These are phyloP conservation scores for Cardamine occulta DNA, from an alignment of 345 rosid species.

Conservation along the genomic window DNA sequence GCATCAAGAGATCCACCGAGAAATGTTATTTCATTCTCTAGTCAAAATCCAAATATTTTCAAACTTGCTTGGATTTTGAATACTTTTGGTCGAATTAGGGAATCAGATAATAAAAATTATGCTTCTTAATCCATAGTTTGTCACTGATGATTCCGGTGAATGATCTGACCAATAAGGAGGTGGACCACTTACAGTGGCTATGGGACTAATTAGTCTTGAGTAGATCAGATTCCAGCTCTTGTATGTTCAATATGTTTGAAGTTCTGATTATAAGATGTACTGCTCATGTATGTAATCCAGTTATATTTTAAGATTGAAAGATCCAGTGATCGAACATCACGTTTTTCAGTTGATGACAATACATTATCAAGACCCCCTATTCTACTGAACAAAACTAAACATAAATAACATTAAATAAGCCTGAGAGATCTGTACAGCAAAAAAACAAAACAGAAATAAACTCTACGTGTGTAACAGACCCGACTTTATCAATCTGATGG, in stretches of 20 bases:
- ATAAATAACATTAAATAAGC: constrained; percentile 25
- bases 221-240: neutral
- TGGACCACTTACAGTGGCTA: constrained; percentile 37
- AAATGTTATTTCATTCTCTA: neutral
- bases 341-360: constrained; percentile 1
- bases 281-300: neutral
- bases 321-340: constrained; percentile 4
- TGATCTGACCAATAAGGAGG: neutral
- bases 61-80: neutral
- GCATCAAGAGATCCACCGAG: neutral
- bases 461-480: constrained; percentile 23
- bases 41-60: neutral
- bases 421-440: constrained; percentile 32
- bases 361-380: constrained; percentile 26
- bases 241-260: neutral
- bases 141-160: neutral
- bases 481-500: constrained; percentile 38
- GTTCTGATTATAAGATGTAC: neutral
- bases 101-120: neutral
- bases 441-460: constrained; percentile 7
- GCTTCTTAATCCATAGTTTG: neutral
- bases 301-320: constrained; percentile 3
- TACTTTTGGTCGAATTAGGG: neutral
- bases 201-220: constrained; percentile 44
- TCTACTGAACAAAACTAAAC: constrained; percentile 36